Evolutionary conservation across 352 stramenopile species (phyloP).

Genomic region (Globisporangium echinulatum): DNA sequence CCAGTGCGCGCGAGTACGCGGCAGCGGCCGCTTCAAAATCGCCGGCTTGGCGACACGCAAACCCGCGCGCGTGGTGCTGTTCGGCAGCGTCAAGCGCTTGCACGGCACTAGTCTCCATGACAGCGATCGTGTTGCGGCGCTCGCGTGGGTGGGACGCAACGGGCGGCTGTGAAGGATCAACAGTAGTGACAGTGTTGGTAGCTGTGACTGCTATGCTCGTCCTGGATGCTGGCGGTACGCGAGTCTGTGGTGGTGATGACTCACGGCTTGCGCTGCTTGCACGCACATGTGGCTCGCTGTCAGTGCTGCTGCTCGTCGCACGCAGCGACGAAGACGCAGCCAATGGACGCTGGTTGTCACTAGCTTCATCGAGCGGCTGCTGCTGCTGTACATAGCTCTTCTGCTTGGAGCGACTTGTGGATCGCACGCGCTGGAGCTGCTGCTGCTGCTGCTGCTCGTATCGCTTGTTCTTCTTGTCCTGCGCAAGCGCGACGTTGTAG

Average conservation of each 20-base stretch:
- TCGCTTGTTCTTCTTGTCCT: slow-evolving; percentile 51
- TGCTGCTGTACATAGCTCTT: slow-evolving; percentile 28
- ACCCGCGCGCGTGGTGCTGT: slow-evolving; percentile 53
- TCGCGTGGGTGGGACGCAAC: background rate
- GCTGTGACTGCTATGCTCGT: background rate
- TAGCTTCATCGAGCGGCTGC: slow-evolving; percentile 15
- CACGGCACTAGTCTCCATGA: slow-evolving; percentile 14
- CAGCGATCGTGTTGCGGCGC: slow-evolving; percentile 21
- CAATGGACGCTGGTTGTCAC: slow-evolving; percentile 18
- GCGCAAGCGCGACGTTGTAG: slow-evolving; percentile 83
- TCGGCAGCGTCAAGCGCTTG: slow-evolving; percentile 29
- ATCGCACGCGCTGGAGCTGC: slow-evolving; percentile 30
- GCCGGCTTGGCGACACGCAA: slow-evolving; percentile 69
- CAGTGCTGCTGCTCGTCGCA: background rate
- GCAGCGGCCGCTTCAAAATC: slow-evolving; percentile 72
- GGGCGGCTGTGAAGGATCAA: background rate
- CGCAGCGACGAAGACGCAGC: background rate
- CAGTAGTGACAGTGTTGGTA: background rate
- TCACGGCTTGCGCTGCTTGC: too few relatives aligned
- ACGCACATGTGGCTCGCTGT: too few relatives aligned
- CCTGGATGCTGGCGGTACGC: background rate
- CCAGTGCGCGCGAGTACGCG: slow-evolving; percentile 76
- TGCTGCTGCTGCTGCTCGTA: slow-evolving; percentile 21
- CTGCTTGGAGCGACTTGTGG: slow-evolving; percentile 15
- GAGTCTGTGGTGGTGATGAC: background rate